These are phyloP conservation scores for Farysia itapuensis DNA, from an alignment of 1,284 basidiomycete species.

Conservation along the genomic window DNA sequence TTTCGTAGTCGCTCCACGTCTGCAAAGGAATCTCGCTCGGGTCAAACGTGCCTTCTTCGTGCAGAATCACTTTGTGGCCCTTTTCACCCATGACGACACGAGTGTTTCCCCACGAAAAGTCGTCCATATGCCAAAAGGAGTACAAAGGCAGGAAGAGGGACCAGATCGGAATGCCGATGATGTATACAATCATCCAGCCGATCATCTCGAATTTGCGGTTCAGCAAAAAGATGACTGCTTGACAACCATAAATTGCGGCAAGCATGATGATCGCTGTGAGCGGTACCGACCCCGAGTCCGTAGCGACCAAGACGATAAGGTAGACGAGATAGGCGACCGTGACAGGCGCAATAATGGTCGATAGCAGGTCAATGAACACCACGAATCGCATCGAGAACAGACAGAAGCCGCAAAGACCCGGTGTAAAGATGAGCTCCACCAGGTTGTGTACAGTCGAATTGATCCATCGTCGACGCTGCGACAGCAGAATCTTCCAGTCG, in stretches of 20 bases:
- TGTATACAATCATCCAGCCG: slow-evolving; percentile 54
- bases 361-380: slow-evolving; percentile 84
- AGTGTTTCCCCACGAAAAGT: slow-evolving; percentile 91
- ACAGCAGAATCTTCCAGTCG: slow-evolving; percentile 91
- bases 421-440: slow-evolving; percentile 85
- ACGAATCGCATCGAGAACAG: slow-evolving; percentile 92
- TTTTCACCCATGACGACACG: slow-evolving; percentile 90
- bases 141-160: slow-evolving; percentile 91
- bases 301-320: slow-evolving; percentile 52
- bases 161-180: slow-evolving; percentile 81
- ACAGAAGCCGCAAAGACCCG: slow-evolving; percentile 93
- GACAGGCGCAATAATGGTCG: slow-evolving; percentile 81
- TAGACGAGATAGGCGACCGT: slow-evolving; percentile 76
- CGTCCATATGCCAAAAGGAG: slow-evolving; percentile 99
- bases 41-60: slow-evolving; percentile 94
- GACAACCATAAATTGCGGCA: slow-evolving; percentile 80
- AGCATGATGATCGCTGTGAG: slow-evolving; percentile 82
- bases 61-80: slow-evolving; percentile 80
- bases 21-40: slow-evolving; percentile 94
- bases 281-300: slow-evolving; percentile 45
- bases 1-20: slow-evolving; percentile 83
- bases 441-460: slow-evolving; percentile 98
- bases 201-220: slow-evolving; percentile 60
- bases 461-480: slow-evolving; percentile 98
- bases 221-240: slow-evolving; percentile 60